A percentile compares a stretch with the other conserved stretches of the same genome.
phyloP scores from a whole-genome alignment of 2,329 filamentous ascomycete species.

The Fusarium metavorans region DNA sequence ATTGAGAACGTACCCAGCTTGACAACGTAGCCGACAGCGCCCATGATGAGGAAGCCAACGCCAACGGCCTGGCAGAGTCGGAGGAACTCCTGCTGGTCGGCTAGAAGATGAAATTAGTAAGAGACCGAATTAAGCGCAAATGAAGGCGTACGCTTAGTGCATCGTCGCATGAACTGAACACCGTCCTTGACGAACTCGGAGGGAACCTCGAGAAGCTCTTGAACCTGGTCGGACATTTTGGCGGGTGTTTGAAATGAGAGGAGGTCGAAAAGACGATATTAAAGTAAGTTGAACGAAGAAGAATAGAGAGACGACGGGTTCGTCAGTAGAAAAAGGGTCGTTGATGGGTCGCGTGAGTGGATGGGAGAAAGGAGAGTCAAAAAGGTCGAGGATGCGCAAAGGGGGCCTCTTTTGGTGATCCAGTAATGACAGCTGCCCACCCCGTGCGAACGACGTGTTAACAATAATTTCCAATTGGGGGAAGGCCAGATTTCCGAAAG shows the following conservation, averaged over 20 bases:
- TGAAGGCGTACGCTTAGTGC: slow-evolving; percentile 68
- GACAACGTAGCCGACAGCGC: slow-evolving; percentile 76
- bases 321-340: slow-evolving; percentile 21
- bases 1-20: slow-evolving; percentile 70
- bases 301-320: not conserved
- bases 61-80: slow-evolving; percentile 70
- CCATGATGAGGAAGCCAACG: slow-evolving; percentile 78
- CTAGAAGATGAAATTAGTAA: slow-evolving; percentile 39
- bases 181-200: slow-evolving; percentile 73
- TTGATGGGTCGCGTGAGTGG: slow-evolving; percentile 25
- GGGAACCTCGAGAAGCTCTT: slow-evolving; percentile 77
- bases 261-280: slow-evolving; percentile 14
- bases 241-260: slow-evolving; percentile 5
- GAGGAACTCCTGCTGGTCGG: slow-evolving; percentile 58
- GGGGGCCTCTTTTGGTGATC: slow-evolving; percentile 36
- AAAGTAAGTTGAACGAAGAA: slow-evolving; percentile 22
- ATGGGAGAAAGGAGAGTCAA: slow-evolving; percentile 37
- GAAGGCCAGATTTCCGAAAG: slow-evolving; percentile 26
- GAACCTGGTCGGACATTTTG: slow-evolving; percentile 75
- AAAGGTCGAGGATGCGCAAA: slow-evolving; percentile 24
- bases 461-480: slow-evolving; percentile 38
- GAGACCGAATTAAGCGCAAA: not conserved
- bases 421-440: slow-evolving; percentile 33
- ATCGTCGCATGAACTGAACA: slow-evolving; percentile 71
- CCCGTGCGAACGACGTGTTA: slow-evolving; percentile 39